phyloP scores from a whole-genome alignment of 2,329 filamentous ascomycete species.

The Gnomoniopsis smithogilvyi region DNA sequence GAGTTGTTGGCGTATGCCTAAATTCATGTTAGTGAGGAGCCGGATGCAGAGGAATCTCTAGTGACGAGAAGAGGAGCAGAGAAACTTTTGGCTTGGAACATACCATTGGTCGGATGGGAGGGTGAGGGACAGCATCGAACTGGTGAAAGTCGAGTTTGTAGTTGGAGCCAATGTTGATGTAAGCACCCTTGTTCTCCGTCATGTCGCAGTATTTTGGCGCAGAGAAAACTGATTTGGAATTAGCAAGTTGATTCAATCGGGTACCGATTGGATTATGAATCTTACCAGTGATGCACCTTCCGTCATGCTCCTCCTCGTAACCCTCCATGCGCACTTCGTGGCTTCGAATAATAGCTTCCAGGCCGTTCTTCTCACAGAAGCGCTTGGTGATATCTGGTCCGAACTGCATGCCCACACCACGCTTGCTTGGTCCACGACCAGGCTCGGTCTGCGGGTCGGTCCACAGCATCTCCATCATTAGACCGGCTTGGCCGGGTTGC shows the following conservation, averaged over 20 bases:
- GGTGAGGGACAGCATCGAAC: slow-evolving; percentile 96
- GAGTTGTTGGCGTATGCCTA: slow-evolving; percentile 84
- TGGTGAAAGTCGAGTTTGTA: slow-evolving; percentile 90
- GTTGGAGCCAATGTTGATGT: slow-evolving; percentile 92
- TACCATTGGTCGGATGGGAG: slow-evolving; percentile 90
- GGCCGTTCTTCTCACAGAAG: slow-evolving; percentile 94
- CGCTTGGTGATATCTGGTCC: slow-evolving; percentile 93
- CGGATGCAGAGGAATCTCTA: background rate
- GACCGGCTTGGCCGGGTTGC: slow-evolving; percentile 85
- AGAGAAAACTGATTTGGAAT: slow-evolving; percentile 70
- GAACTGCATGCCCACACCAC: slow-evolving; percentile 94
- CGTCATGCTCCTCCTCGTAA: slow-evolving; percentile 97
- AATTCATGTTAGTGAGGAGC: slow-evolving; percentile 22
- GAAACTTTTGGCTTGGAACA: slow-evolving; percentile 21
- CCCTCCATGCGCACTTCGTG: slow-evolving; percentile 99
- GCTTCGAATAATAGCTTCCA: slow-evolving; percentile 92
- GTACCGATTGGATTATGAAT: slow-evolving; percentile 12
- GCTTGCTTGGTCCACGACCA: slow-evolving; percentile 90
- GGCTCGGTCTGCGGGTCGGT: slow-evolving; percentile 87
- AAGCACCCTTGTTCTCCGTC: slow-evolving; percentile 96
- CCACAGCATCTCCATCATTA: slow-evolving; percentile 99
- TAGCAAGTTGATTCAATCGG: slow-evolving; percentile 20
- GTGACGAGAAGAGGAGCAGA: too few relatives aligned
- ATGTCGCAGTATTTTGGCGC: slow-evolving; percentile 97
- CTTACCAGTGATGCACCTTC: slow-evolving; percentile 86